Base-by-base conservation (phyloP, 176 grass and related monocot genomes). In the Poa annua region DNA sequence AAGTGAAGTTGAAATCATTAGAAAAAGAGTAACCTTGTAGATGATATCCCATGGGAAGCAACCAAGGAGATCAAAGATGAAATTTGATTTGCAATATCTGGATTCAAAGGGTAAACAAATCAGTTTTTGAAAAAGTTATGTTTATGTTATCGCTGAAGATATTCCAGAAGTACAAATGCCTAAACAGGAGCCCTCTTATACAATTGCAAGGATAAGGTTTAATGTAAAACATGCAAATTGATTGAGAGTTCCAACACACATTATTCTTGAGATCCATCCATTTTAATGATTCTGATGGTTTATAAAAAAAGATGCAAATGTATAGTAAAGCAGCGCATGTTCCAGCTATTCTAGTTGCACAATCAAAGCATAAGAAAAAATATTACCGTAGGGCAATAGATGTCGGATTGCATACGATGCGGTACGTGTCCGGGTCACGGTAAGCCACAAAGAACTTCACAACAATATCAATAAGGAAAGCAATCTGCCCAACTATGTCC, bases 41-140 rank as follows among this genome's bases (percentile, higher is more conserved):
- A 99, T 96, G n/a, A 5, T 2, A 71, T 99, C 93, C 97, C 97
- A 99, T n/a, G 97, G 97, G 68, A 96, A 77, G 75, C 97, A 99
- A 68, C 85, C 89, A 66, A 96, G 80, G 3, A 96, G 60, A 78
- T 99, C 93, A 63, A 96, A 90, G 29, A 94, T 47, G 78, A 99
- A 99, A 59, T 62, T 87, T 82, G 91, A 90, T 78, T 99, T 99
- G 85, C 83, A 65, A 33, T 99, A 97, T 52, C 90, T 93, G 86
- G 35, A 74, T 84, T 45, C 20, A 80, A 53, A 55, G 9, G 41
- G 38, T 1, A 78, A 73, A 26, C 3, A 63, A 65, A 54, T 21
- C 44, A 72, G 39, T n/a, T n/a, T 29, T 73, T 57, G 19, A 13
- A 51, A 29, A 29, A n/a, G 14, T 49, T 38, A 38, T 0, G 45